Base-by-base conservation (phyloP, 768 basidiomycete species). In the Albatrellus ellisii region DNA sequence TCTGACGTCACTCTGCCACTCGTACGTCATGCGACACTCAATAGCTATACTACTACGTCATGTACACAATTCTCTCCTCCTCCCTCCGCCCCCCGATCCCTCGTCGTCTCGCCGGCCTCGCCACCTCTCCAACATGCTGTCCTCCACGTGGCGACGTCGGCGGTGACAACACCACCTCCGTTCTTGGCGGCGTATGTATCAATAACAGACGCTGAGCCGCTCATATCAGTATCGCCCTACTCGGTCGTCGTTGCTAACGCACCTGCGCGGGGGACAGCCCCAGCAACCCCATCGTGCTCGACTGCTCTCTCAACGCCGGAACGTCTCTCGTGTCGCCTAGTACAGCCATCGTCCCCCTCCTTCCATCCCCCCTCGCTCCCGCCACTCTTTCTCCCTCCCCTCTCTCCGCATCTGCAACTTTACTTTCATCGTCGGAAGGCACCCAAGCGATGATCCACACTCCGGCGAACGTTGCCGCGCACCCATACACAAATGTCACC, bases 371-470 rank as follows among this genome's bases (percentile, higher is more conserved):
- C 58, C 52, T 66, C 57, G 35, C 64, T 55, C 18, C 67, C 65
- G 20, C 67, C 50, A 49, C 59, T 14, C 58, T 50, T 38, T 48
- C 33, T 33, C 53, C 56, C 46, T 57, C 51, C 27, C 57, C 58
- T 26, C 56, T 61, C 10, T 60, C 56, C 24, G 54, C 56, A 11
- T 49, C 40, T 7, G 52, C 37, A 47, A 27, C 42, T 54, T 39
- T 63, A 63, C 14, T 56, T 44, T 22, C 54, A 54, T 51, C 55
- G 20, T 48, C 39, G 12, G 51, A 38, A 12, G 75, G 68, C 2
- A 71, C 65, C 69, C 77, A 80, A 4, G 90, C 83, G 46, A 94
- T 81, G 44, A 92, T 73, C 57, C 86, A 88, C 2, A 95, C 89
- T 0, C 91, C 92, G 6, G 75, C 62, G 51, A 94, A 92, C 1